phyloP scores from a whole-genome alignment of 306 rosid genomes.

The Oemleria cerasiformis region DNA sequence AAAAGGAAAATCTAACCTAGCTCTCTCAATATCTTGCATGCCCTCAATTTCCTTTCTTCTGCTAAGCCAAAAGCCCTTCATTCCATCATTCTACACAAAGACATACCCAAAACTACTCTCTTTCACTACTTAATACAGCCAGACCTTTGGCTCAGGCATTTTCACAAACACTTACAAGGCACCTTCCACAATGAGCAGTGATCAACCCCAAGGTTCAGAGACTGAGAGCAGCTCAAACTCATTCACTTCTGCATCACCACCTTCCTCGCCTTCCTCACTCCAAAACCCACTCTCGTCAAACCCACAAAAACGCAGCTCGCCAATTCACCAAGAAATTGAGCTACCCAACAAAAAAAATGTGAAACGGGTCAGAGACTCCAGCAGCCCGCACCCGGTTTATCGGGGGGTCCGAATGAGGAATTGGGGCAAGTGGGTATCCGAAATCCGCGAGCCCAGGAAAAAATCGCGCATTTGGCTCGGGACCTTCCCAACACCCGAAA shows the following conservation, averaged over 20 bases:
- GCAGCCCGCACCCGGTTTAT: conserved; percentile 55
- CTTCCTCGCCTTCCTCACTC: conserved; percentile 21
- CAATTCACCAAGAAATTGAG: background rate
- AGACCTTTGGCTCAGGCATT: background rate
- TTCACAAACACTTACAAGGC: background rate
- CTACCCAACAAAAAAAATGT: conserved; percentile 7
- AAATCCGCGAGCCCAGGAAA: conserved; percentile 91
- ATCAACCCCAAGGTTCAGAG: conserved; percentile 6
- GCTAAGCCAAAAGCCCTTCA: background rate
- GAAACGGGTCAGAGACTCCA: conserved; percentile 54
- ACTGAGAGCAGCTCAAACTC: conserved; percentile 17
- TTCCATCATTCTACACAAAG: no score
- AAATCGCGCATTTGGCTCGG: conserved; percentile 99
- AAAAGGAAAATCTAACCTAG: background rate
- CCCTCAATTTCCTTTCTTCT: background rate
- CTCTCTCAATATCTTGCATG: background rate
- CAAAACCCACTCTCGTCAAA: background rate
- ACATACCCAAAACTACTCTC: background rate
- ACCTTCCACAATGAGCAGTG: background rate
- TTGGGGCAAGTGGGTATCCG: conserved; percentile 99
- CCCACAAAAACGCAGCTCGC: background rate
- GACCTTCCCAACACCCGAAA: conserved; percentile 78
- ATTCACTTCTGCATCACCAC: conserved; percentile 4
- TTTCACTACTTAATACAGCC: background rate
- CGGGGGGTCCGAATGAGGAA: conserved; percentile 88